Evolutionary conservation across 257 asterid genomes (phyloP), one percentile per base, ranked within the genome.

Genomic region (Sherardia arvensis): DNA sequence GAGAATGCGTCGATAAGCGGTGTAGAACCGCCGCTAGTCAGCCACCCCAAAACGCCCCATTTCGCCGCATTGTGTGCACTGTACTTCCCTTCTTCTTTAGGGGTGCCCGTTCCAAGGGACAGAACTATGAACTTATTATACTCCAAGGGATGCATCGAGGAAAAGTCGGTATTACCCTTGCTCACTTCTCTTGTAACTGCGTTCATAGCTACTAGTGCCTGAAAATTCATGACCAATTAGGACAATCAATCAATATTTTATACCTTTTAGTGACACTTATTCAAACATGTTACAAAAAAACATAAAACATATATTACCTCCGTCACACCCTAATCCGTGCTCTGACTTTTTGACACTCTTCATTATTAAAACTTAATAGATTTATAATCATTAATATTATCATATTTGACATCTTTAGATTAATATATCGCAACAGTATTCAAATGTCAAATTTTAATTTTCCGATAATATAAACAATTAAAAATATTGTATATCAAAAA

Each of bases 191-290:
- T 76, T 2, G 70, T 76, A 4, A 84, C 80, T 71, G 81, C 64
- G 15, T 70, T 54, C 0, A 81, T 65, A 1, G 90, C 85, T 22
- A 81, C 75, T 29, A 84, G 70, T n/a, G 85, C 67, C 86, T 80
- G 26, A 15, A 43, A 43, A 43, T 3, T 0, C 51, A 15, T 12
- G 0, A 11, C 5, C n/a, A 40, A 40, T 0, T 2, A 43, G 1
- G 6, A 48, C n/a, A n/a, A 48, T n/a, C 25, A 53, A 21, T 20
- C 47, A 53, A 0, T 20, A 51, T 51, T 51, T 1, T 1, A 4
- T 0, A 53, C 2, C 12, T 53, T 53, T 23, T 20, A 3, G 23
- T 7, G 23, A 20, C 59, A 9, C 26, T 51, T 53, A 7, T 48
- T 4, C 1, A 6, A 17, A 5, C 1, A 5, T 48, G 54, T 18